Conservation (phyloP, 163 green algal species). For the Chloromonas sp. region DNA sequence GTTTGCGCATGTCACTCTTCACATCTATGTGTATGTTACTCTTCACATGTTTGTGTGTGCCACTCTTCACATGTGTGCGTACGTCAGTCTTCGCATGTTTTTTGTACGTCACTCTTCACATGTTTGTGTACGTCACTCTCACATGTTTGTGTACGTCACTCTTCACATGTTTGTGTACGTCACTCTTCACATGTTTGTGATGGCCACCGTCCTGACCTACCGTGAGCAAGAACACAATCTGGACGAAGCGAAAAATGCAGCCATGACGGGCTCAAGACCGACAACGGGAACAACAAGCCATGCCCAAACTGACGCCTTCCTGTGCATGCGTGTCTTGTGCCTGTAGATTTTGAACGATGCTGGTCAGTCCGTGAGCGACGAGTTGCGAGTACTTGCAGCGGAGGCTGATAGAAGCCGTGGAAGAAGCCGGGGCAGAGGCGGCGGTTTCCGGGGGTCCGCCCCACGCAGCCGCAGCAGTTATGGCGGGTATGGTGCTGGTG, state of each 20-base stretch:
- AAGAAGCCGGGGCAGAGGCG: neutral
- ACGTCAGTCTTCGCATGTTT: neutral
- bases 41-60: no score
- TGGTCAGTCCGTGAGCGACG: neutral
- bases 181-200: neutral
- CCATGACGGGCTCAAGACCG: neutral
- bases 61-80: neutral
- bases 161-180: neutral
- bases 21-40: no score
- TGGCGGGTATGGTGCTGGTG: no score
- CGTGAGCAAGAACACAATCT: neutral
- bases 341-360: neutral
- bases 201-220: neutral
- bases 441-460: no score
- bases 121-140: neutral
- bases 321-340: neutral
- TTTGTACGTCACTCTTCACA: neutral
- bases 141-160: neutral
- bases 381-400: neutral
- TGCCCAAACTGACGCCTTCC: neutral
- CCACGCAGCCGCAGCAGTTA: neutral
- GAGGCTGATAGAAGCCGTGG: neutral
- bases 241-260: neutral
- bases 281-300: neutral
- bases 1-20: neutral